Evolutionary conservation across 306 rosid genomes (phyloP).

Genomic region (Sicyos baderoa): DNA sequence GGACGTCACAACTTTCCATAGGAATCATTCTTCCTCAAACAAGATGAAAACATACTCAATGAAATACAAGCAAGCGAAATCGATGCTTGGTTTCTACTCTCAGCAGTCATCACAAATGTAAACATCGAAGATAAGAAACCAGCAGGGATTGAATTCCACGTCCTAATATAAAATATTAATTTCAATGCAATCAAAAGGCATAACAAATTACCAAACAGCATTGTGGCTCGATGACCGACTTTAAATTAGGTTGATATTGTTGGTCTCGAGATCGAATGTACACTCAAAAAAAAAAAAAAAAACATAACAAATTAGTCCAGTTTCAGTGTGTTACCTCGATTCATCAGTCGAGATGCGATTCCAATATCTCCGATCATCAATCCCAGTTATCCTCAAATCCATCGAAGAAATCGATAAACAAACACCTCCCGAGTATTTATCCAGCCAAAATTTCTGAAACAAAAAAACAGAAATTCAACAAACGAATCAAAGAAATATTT

Average conservation of each 20-base stretch:
- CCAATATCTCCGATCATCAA: conserved; percentile 75
- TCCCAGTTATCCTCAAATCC: conserved; percentile 79
- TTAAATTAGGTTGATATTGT: too few species aligned
- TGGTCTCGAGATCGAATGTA: too few species aligned
- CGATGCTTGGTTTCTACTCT: not conserved
- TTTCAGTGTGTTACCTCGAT: conserved; percentile 27
- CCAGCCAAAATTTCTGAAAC: conserved; percentile 77
- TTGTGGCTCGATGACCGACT: too few species aligned
- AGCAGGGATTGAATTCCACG: not conserved
- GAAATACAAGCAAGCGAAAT: not conserved
- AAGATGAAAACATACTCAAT: not conserved
- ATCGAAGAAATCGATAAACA: conserved; percentile 62
- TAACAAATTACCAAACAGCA: not conserved
- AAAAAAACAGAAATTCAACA: not conserved
- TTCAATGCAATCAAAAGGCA: not conserved
- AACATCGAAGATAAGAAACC: not conserved
- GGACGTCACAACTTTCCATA: not conserved
- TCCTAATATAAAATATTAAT: not conserved
- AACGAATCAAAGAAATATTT: not conserved
- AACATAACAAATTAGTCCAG: not conserved
- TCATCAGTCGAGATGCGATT: conserved; percentile 36
- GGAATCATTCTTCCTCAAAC: not conserved
- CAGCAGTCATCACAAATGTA: not conserved
- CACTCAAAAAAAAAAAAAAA: too few species aligned
- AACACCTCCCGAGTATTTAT: conserved; percentile 54